Evolutionary conservation across 495 filamentous ascomycete species (phyloP).

Genomic region (Acidiella bohemica): DNA sequence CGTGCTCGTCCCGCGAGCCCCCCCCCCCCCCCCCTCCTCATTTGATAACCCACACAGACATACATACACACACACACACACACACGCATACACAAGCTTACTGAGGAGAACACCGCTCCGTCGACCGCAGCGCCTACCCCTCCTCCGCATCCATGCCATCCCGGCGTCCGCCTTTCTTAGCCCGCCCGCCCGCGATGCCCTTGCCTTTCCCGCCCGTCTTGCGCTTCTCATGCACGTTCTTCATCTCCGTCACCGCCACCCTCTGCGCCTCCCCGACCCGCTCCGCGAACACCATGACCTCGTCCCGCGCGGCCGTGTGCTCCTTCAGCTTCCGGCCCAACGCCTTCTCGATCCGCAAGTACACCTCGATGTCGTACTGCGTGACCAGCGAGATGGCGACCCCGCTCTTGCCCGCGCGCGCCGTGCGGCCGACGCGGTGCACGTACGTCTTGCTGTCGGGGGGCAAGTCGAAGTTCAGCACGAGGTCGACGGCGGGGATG

Average conservation of each 20-base stretch:
- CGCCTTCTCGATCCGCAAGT: conserved; percentile 67
- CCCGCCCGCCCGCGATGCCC: conserved; percentile 12
- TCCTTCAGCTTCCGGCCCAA: conserved; percentile 62
- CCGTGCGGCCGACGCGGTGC: conserved; percentile 87
- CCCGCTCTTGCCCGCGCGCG: conserved; percentile 78
- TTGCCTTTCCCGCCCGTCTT: conserved; percentile 39
- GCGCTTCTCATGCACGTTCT: conserved; percentile 62
- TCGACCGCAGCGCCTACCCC: no score
- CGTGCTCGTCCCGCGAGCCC: no score
- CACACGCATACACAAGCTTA: no score
- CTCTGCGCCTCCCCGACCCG: conserved; percentile 76
- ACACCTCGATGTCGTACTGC: conserved; percentile 88
- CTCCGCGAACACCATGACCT: conserved; percentile 72
- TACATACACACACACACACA: no score
- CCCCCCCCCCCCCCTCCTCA: no score
- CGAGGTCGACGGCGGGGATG: conserved; percentile 81
- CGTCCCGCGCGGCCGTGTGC: conserved; percentile 56
- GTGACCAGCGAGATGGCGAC: conserved; percentile 68
- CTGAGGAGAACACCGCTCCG: no score
- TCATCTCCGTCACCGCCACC: conserved; percentile 69
- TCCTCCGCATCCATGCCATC: conserved; percentile 83
- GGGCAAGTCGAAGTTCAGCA: conserved; percentile 78
- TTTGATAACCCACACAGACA: no score
- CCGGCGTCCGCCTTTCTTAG: conserved; percentile 35
- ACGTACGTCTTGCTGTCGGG: conserved; percentile 83